phyloP scores from a whole-genome alignment of 345 rosid species.

The Eucalyptus shirleyi region DNA sequence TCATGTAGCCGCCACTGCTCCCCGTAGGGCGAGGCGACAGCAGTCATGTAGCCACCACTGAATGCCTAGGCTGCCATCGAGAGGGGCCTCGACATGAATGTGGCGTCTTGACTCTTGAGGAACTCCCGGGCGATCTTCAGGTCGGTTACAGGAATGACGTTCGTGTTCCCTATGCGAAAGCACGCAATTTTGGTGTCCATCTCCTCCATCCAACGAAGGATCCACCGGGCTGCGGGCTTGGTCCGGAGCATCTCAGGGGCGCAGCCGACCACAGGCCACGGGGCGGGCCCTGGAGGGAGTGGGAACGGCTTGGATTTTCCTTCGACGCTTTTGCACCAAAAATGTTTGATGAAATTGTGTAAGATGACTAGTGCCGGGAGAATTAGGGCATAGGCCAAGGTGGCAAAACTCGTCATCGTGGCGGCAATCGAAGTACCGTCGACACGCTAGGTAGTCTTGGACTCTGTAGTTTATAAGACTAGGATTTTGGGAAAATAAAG shows the following conservation, averaged over 20 bases:
- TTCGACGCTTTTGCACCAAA: background rate
- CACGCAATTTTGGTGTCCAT: background rate
- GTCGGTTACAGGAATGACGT: background rate
- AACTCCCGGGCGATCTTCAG: background rate
- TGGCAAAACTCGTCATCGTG: background rate
- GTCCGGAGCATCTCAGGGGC: background rate
- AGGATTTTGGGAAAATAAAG: background rate
- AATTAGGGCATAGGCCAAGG: background rate
- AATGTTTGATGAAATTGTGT: background rate
- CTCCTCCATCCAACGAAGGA: background rate
- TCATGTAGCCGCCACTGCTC: background rate
- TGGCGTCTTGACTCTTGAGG: background rate
- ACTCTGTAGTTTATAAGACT: background rate
- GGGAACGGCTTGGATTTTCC: background rate
- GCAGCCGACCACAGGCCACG: background rate
- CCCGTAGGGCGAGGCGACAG: no score
- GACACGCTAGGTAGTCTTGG: background rate
- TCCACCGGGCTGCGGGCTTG: background rate
- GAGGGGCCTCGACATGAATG: background rate
- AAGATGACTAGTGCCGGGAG: background rate
- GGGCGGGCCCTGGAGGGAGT: background rate
- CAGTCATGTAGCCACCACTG: no score
- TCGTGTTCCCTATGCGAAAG: background rate
- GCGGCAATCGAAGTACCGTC: background rate
- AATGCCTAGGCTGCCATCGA: background rate